Evolutionary conservation across 2,329 filamentous ascomycete genomes (phyloP).

Genomic region (Geosmithia putterillii): DNA sequence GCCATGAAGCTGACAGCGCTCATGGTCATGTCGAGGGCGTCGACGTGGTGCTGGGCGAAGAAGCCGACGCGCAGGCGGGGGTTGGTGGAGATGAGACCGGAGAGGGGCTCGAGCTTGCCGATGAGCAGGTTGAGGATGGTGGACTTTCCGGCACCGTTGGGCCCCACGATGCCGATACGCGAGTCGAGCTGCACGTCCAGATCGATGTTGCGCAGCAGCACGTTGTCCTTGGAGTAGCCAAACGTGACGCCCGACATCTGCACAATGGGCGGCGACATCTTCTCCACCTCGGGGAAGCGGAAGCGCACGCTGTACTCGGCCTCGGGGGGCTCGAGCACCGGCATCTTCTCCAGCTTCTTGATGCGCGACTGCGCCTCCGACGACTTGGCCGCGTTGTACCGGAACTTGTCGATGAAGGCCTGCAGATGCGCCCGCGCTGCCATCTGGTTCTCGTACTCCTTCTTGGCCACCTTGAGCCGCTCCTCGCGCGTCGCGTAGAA

Average conservation of each 20-base stretch:
- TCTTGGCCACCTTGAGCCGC: constrained; percentile 88
- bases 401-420: constrained; percentile 98
- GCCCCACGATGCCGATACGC: constrained; percentile 96
- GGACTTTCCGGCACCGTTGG: constrained; percentile 97
- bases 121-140: constrained; percentile 97
- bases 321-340: constrained; percentile 79
- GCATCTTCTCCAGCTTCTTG: constrained; percentile 98
- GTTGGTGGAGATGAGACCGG: constrained; percentile 78
- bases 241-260: constrained; percentile 93
- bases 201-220: constrained; percentile 75
- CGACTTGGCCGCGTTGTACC: constrained; percentile 97
- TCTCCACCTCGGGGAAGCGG: constrained; percentile 94
- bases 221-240: constrained; percentile 70
- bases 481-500: constrained; percentile 98
- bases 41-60: constrained; percentile 97
- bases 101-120: constrained; percentile 63
- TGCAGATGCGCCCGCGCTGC: constrained; percentile 84
- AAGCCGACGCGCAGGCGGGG: constrained; percentile 84
- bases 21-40: constrained; percentile 79
- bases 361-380: constrained; percentile 97
- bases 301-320: constrained; percentile 93
- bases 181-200: constrained; percentile 96
- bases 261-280: constrained; percentile 91
- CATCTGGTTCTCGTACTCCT: constrained; percentile 99
- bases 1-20: constrained; percentile 96